Evolutionary conservation across 306 rosid genomes (phyloP).

Genomic region (Vachellia collinsii): DNA sequence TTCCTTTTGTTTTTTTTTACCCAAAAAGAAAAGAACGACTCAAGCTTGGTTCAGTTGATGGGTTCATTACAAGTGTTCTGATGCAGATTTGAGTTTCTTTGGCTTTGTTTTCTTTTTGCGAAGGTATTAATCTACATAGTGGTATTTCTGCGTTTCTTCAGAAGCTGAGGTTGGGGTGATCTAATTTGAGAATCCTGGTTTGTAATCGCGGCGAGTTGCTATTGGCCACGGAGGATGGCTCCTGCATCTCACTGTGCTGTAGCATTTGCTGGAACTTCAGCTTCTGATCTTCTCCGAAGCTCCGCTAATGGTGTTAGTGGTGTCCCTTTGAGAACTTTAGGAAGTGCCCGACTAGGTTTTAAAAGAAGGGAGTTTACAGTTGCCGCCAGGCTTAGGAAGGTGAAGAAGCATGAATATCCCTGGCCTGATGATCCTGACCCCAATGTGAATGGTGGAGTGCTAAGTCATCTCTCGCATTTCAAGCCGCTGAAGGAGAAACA

Average conservation of each 20-base stretch:
- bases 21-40: background rate
- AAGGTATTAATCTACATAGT: conserved; percentile 3
- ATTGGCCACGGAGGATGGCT: conserved; percentile 60
- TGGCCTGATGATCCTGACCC: conserved; percentile 89
- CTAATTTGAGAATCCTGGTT: conserved; percentile 46
- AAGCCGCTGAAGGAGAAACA: conserved; percentile 82
- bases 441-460: conserved; percentile 80
- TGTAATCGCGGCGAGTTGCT: conserved; percentile 32
- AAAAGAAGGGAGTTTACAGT: conserved; percentile 63
- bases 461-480: conserved; percentile 72
- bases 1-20: background rate
- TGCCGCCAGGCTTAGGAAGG: conserved; percentile 67
- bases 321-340: conserved; percentile 71
- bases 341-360: conserved; percentile 54
- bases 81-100: background rate
- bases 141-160: conserved; percentile 5
- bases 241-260: conserved; percentile 57
- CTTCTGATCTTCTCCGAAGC: conserved; percentile 85
- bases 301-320: conserved; percentile 69
- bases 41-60: conserved; percentile 28
- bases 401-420: conserved; percentile 82
- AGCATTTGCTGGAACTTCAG: conserved; percentile 69
- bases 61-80: conserved; percentile 8
- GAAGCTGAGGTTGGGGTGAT: conserved; percentile 41
- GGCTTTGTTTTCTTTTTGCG: background rate